These are phyloP conservation scores for Amanita rubescens DNA, from an alignment of 768 basidiomycete species.

Conservation along the genomic window DNA sequence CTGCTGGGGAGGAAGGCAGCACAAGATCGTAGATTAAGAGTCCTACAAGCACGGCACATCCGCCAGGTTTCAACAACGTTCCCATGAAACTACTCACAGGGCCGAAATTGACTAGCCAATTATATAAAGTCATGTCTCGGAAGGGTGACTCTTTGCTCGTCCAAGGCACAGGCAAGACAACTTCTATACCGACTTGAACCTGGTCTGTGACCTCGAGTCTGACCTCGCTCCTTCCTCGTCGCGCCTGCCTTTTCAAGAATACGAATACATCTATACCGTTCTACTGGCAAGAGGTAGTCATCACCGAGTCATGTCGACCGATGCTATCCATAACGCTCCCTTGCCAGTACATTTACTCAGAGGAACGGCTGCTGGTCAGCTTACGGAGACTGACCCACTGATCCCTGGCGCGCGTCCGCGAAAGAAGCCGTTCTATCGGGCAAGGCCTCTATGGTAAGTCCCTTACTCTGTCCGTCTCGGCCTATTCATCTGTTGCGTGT, in stretches of 20 bases:
- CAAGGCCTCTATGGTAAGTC: constrained; percentile 41
- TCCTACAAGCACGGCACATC: neutral
- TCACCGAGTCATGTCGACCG: neutral
- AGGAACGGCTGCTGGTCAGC: constrained; percentile 2
- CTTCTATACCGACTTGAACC: constrained; percentile 2
- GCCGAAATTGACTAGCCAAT: neutral
- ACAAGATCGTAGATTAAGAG: neutral
- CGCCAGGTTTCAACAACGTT: neutral
- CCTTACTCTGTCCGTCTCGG: neutral
- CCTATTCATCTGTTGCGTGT: constrained; percentile 9
- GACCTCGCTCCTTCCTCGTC: neutral
- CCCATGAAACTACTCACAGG: neutral
- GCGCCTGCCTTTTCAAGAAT: neutral
- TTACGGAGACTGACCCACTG: constrained; percentile 17
- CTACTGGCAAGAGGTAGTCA: neutral
- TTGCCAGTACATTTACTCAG: neutral
- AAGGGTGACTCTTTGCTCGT: neutral
- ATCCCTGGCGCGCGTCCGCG: constrained; percentile 6
- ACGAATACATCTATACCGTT: neutral
- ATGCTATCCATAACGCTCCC: neutral
- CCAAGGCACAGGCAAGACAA: constrained; percentile 1
- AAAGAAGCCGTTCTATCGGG: constrained; percentile 45
- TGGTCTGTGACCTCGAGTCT: constrained; percentile 4
- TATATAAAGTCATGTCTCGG: constrained; percentile 9
- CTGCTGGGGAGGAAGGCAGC: neutral